Base-by-base conservation (phyloP, 2,329 filamentous ascomycete species). In the Aureobasidium lini region DNA sequence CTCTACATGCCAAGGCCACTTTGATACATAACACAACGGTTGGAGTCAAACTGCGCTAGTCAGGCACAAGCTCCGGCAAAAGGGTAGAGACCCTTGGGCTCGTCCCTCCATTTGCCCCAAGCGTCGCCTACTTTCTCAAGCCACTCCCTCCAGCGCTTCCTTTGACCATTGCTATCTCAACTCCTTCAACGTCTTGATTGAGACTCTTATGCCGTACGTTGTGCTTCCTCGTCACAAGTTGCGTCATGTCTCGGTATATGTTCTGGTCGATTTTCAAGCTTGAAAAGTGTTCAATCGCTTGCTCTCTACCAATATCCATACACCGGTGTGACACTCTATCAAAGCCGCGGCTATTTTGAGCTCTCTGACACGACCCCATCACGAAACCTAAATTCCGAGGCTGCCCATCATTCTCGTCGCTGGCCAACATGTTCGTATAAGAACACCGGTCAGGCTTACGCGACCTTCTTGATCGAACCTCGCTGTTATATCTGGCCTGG, bases 11-110 rank as follows among this genome's bases (percentile, higher is more conserved):
- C 48, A 52, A 52, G 48, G 11, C 34, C 34, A 40, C 34, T 52
- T 40, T 52, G 48, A 52, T 52, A 52, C 48, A 52, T 40, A 40
- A 52, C 34, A 52, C 48, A 40, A 48, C 46, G 29, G n/a, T n/a
- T 10, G 10, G 8, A n/a, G 8, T 36, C 32, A 37, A 49, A 37
- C 31, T 36, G 47, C 47, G 36, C 34, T 31, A 52, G 36, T 15
- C 34, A 52, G 48, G 34, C 23, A 52, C 48, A 49, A 31, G 23
- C 32, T 13, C 34, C 34, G 34, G 34, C 6, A 40, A 40, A 29
- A 40, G 36, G 48, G 34, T 31, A 31, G 7, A 3, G 7, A 52
- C 18, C 15, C 13, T 3, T 23, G 5, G 11, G 48, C 48, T 11
- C 18, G 48, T 40, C 36, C 15, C 48, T 16, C 48, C 4, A 3